phyloP scores from a whole-genome alignment of 805 yeast genomes.

The Komagataella pastoris region DNA sequence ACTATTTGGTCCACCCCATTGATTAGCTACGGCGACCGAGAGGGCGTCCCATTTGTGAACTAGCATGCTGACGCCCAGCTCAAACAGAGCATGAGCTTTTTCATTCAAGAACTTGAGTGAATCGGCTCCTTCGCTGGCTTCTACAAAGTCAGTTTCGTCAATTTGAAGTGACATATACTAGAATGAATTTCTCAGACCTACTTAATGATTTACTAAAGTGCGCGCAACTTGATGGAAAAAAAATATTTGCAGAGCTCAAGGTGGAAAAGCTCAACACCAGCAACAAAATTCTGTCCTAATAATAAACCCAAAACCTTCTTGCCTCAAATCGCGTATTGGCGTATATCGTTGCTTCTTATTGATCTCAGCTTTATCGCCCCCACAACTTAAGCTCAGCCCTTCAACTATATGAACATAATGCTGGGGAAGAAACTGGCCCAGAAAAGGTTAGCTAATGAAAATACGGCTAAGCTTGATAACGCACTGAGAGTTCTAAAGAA shows the following conservation, averaged over 20 bases:
- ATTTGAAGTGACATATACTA: not conserved
- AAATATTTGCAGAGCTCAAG: no score
- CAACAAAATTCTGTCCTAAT: no score
- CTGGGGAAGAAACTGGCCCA: conserved; percentile 4
- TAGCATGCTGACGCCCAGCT: conserved; percentile 86
- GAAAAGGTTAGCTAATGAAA: conserved; percentile 19
- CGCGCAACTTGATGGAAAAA: no score
- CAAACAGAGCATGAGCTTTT: conserved; percentile 73
- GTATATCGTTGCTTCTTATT: not conserved
- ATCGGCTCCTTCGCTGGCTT: conserved; percentile 11
- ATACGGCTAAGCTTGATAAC: conserved; percentile 46
- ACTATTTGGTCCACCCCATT: conserved; percentile 94
- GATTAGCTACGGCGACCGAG: conserved; percentile 75
- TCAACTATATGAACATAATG: not conserved
- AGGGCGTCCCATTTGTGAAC: conserved; percentile 86
- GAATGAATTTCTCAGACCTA: no score
- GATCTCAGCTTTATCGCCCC: not conserved
- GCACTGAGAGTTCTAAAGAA: conserved; percentile 48
- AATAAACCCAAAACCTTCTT: not conserved
- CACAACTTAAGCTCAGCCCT: not conserved
- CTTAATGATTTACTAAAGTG: no score
- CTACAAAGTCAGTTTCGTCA: conserved; percentile 4
- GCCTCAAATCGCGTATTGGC: not conserved
- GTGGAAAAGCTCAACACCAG: no score
- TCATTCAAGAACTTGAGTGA: conserved; percentile 26